Evolutionary conservation across 2,329 filamentous ascomycete genomes (phyloP).

Genomic region (Diplodia seriata): DNA sequence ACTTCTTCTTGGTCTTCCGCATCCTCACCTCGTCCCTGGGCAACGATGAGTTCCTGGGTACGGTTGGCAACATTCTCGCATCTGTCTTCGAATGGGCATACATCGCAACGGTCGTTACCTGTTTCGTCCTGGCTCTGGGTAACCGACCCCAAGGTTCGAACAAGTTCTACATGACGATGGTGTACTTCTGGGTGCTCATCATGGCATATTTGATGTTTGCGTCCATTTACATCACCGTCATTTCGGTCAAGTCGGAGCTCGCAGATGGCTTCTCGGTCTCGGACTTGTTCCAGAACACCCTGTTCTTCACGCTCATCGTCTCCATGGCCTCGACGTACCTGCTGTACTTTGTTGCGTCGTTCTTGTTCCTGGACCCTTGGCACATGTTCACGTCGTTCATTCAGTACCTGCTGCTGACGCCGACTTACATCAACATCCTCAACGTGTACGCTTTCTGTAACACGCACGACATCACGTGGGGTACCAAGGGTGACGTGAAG

Average conservation of each 20-base stretch:
- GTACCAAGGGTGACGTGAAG: slow-evolving; percentile 97
- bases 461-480: slow-evolving; percentile 97
- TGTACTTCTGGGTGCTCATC: slow-evolving; percentile 96
- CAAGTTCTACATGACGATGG: slow-evolving; percentile 93
- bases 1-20: slow-evolving; percentile 99
- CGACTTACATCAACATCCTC: slow-evolving; percentile 96
- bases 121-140: slow-evolving; percentile 92
- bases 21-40: slow-evolving; percentile 91
- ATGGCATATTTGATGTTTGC: slow-evolving; percentile 97
- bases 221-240: slow-evolving; percentile 90
- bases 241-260: slow-evolving; percentile 78
- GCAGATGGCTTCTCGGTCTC: slow-evolving; percentile 68
- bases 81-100: slow-evolving; percentile 97
- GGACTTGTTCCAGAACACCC: slow-evolving; percentile 81
- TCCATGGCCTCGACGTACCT: slow-evolving; percentile 91
- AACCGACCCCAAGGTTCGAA: slow-evolving; percentile 95
- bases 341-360: slow-evolving; percentile 87
- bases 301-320: slow-evolving; percentile 93
- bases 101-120: slow-evolving; percentile 87
- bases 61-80: slow-evolving; percentile 78
- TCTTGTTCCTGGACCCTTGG: slow-evolving; percentile 98
- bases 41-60: slow-evolving; percentile 71
- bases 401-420: slow-evolving; percentile 93
- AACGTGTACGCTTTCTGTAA: slow-evolving; percentile 99
- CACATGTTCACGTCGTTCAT: slow-evolving; percentile 96